phyloP scores from a whole-genome alignment of 1,139 yeast genomes.

The Yamadazyma spencermartinsiae region DNA sequence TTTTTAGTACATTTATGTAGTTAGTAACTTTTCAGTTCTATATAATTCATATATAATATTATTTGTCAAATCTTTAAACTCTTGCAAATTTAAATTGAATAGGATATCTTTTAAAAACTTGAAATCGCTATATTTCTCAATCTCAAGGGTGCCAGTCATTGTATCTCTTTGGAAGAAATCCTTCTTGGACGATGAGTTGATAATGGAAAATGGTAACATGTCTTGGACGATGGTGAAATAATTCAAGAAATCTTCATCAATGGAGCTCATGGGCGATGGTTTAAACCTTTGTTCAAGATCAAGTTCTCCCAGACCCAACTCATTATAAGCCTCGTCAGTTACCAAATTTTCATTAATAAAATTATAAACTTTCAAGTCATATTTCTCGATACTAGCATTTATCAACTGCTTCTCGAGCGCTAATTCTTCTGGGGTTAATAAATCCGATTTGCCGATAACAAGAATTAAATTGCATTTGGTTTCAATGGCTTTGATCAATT shows the following conservation, averaged over 20 bases:
- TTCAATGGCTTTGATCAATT: conserved; percentile 50
- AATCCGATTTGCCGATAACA: conserved; percentile 57
- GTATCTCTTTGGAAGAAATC: conserved; percentile 10
- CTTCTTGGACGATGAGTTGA: conserved; percentile 14
- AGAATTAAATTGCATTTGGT: conserved; percentile 58
- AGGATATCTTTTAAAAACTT: conserved; percentile 56
- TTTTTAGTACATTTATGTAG: neutral
- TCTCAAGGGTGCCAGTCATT: conserved; percentile 23
- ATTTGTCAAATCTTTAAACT: conserved; percentile 64
- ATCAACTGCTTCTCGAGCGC: conserved; percentile 42
- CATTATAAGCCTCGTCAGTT: conserved; percentile 6
- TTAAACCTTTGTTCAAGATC: neutral
- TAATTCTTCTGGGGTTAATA: conserved; percentile 48
- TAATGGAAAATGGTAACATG: conserved; percentile 23
- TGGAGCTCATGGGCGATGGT: conserved; percentile 1
- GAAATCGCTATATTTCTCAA: conserved; percentile 60
- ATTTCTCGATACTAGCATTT: conserved; percentile 40
- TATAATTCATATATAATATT: conserved; percentile 60
- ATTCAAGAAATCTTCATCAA: conserved; percentile 11
- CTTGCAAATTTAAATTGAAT: conserved; percentile 66
- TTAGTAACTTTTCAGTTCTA: conserved; percentile 34
- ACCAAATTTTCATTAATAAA: conserved; percentile 24
- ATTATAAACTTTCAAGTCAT: conserved; percentile 51
- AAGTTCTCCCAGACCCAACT: neutral
- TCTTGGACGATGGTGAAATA: conserved; percentile 16